phyloP scores from a whole-genome alignment of 164 flowering plant genomes.

The Kingdonia uniflora region DNA sequence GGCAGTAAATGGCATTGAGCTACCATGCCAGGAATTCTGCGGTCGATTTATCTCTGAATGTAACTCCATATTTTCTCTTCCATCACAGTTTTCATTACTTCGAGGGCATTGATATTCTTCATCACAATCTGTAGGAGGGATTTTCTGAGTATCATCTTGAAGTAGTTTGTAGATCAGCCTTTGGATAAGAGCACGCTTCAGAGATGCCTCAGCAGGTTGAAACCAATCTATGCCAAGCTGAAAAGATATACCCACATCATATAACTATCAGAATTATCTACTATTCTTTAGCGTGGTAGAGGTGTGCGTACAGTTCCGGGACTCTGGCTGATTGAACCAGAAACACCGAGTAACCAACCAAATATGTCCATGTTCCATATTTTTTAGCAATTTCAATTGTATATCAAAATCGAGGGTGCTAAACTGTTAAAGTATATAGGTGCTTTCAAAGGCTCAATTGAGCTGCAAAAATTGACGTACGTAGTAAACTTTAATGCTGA shows the following conservation, averaged over 20 bases:
- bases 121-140: conserved; percentile 20
- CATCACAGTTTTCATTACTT: conserved; percentile 15
- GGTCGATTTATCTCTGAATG: conserved; percentile 20
- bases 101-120: conserved; percentile 14
- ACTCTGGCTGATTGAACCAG: no score
- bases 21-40: conserved; percentile 15
- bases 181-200: conserved; percentile 60
- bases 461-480: no score
- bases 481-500: no score
- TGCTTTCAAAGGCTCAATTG: no score
- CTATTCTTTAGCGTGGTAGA: no score
- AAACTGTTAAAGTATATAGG: no score
- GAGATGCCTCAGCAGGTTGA: conserved; percentile 71
- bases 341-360: no score
- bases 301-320: no score
- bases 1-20: conserved; percentile 18
- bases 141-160: conserved; percentile 22
- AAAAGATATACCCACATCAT: conserved; percentile 4
- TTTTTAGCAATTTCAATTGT: no score
- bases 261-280: neutral
- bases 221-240: conserved; percentile 84
- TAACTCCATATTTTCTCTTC: conserved; percentile 28
- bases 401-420: no score
- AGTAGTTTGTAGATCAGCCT: conserved; percentile 52
- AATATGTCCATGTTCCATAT: no score